phyloP scores from a whole-genome alignment of 345 rosid species.

The Brassica incana region DNA sequence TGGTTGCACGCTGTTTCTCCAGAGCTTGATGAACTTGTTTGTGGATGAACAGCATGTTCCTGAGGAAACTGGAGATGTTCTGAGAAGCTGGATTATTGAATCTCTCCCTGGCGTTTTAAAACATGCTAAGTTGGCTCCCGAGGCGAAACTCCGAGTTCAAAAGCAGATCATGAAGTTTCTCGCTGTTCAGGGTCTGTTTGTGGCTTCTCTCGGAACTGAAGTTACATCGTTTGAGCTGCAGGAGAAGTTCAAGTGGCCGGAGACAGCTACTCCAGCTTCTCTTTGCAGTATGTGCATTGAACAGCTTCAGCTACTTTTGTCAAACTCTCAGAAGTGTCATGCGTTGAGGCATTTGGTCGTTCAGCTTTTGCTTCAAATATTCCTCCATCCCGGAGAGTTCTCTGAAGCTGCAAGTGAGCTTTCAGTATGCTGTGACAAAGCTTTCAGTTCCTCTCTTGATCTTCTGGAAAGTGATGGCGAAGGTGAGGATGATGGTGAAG shows the following conservation, averaged over 20 bases:
- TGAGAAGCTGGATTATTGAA: conserved; percentile 88
- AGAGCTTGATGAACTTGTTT: conserved; percentile 72
- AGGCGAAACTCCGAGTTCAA: conserved; percentile 69
- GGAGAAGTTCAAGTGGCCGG: conserved; percentile 98
- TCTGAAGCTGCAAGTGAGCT: background rate
- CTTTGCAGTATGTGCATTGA: conserved; percentile 86
- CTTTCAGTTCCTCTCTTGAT: background rate
- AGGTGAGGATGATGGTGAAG: background rate
- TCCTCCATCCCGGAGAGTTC: background rate
- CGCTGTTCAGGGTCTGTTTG: conserved; percentile 89
- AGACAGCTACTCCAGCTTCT: conserved; percentile 63
- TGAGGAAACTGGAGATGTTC: conserved; percentile 66
- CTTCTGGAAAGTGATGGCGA: background rate
- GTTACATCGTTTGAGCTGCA: conserved; percentile 94
- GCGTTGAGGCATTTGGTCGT: background rate
- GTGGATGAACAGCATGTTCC: conserved; percentile 73
- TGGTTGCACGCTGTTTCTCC: conserved; percentile 78
- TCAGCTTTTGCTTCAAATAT: background rate
- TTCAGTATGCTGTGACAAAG: background rate
- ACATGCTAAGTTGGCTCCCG: conserved; percentile 66
- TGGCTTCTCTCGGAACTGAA: conserved; percentile 91
- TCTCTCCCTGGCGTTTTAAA: conserved; percentile 78
- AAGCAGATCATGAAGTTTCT: conserved; percentile 86
- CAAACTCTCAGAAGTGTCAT: conserved; percentile 69
- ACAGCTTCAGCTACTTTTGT: conserved; percentile 80